These are phyloP conservation scores for Zoysia japonica DNA, from an alignment of 176 grass and related monocot genomes.

Conservation along the genomic window DNA sequence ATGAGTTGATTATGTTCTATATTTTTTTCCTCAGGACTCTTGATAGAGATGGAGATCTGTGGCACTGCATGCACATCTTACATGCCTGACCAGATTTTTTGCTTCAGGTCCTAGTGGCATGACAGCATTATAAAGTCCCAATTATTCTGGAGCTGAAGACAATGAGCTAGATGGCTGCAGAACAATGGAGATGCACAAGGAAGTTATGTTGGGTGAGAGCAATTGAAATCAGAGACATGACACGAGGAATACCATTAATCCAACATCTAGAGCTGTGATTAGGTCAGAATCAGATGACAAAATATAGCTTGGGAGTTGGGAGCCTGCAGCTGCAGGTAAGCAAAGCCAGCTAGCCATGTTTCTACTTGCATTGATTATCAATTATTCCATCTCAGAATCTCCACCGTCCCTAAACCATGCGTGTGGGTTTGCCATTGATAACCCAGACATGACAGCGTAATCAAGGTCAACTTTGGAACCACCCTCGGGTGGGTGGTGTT, in stretches of 20 bases:
- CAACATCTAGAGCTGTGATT: not conserved
- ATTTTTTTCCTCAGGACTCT: no score
- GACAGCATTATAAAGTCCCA: not conserved
- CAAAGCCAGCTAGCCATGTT: not conserved
- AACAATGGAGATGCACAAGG: not conserved
- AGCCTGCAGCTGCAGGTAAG: not conserved
- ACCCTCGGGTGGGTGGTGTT: not conserved
- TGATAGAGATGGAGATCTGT: not conserved
- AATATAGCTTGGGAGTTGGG: not conserved
- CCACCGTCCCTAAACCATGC: not conserved
- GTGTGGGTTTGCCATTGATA: not conserved
- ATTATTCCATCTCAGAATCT: not conserved
- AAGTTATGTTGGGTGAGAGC: not conserved
- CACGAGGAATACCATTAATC: not conserved
- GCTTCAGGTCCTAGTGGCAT: not conserved
- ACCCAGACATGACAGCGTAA: conserved; percentile 20
- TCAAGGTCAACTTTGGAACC: not conserved
- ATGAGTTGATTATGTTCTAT: no score
- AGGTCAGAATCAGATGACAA: not conserved
- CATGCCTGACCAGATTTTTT: not conserved
- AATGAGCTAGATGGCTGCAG: not conserved
- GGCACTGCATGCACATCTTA: not conserved
- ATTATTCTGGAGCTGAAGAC: not conserved
- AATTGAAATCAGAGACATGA: not conserved
- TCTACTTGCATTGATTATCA: not conserved